Conservation (phyloP, 225 moss, liverwort and hornwort genomes). For the Polytrichum commune region DNA sequence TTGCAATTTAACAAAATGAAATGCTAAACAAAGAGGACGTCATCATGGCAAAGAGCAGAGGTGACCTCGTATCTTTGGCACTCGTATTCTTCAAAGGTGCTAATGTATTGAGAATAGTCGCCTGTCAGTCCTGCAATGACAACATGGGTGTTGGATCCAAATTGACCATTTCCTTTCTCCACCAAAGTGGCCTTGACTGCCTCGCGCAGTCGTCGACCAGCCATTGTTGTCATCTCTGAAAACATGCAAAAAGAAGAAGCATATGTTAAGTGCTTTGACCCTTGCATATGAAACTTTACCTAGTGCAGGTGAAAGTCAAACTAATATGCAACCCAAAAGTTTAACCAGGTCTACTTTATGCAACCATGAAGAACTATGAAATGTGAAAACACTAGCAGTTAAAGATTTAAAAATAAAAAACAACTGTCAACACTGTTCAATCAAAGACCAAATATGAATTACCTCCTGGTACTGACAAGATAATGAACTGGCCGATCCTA, state of each 20-base stretch:
- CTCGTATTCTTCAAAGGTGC: slow-evolving; percentile 85
- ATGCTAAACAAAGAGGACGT: no score
- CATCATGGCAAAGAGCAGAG: neutral
- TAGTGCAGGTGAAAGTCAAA: no score
- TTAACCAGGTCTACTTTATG: neutral
- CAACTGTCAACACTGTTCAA: no score
- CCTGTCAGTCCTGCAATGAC: slow-evolving; percentile 90
- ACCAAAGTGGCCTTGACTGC: slow-evolving; percentile 76
- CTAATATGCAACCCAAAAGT: no score
- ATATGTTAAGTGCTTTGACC: no score
- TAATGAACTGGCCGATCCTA: slow-evolving; percentile 81
- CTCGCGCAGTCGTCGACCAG: slow-evolving; percentile 89
- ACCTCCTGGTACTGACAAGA: slow-evolving; percentile 91
- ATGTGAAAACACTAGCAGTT: no score
- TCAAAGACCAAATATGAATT: neutral
- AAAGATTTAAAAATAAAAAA: no score
- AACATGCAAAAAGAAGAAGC: neutral
- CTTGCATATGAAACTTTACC: no score
- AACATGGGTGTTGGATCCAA: slow-evolving; percentile 58
- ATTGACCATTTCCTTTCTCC: slow-evolving; percentile 59
- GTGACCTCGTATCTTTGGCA: slow-evolving; percentile 86
- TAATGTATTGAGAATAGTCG: slow-evolving; percentile 91
- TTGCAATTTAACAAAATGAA: no score
- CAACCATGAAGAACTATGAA: neutral
- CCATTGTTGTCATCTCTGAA: slow-evolving; percentile 95